Conservation (phyloP, 768 basidiomycete genomes). For the Hygrophorus russula region DNA sequence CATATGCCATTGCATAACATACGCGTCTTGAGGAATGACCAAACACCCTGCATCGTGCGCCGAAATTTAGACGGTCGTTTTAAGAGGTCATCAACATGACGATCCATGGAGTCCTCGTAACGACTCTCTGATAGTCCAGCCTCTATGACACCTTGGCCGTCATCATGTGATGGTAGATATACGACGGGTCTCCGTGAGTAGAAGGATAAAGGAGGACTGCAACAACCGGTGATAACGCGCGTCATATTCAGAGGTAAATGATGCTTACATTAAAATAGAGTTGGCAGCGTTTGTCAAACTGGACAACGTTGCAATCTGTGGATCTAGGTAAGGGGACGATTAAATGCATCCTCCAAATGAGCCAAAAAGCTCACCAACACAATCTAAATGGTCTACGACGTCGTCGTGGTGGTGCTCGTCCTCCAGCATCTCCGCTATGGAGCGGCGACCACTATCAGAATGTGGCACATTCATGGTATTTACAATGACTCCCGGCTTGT, state of each 20-base stretch:
- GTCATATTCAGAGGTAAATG: background rate
- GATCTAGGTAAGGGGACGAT: constrained; percentile 30
- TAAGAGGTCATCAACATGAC: constrained; percentile 71
- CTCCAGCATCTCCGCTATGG: constrained; percentile 3
- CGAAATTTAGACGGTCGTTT: constrained; percentile 45
- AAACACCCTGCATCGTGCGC: constrained; percentile 56
- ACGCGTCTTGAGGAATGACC: constrained; percentile 83
- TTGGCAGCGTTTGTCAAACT: constrained; percentile 74
- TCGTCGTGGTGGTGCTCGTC: constrained; percentile 55
- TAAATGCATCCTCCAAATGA: background rate
- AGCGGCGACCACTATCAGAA: constrained; percentile 4
- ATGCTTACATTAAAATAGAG: constrained; percentile 48
- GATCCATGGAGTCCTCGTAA: constrained; percentile 46
- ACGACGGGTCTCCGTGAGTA: constrained; percentile 64
- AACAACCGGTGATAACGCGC: background rate
- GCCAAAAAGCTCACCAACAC: constrained; percentile 40
- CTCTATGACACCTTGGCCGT: constrained; percentile 19
- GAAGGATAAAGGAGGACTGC: constrained; percentile 57
- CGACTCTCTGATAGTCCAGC: constrained; percentile 14
- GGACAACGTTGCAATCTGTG: constrained; percentile 63
- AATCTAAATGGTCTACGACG: constrained; percentile 76
- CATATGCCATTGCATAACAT: constrained; percentile 14
- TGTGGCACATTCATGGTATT: constrained; percentile 32
- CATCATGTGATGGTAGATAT: constrained; percentile 30
- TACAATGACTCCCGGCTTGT: constrained; percentile 29